Base-by-base conservation (phyloP, 441 rosid species). In the California macrophylla region DNA sequence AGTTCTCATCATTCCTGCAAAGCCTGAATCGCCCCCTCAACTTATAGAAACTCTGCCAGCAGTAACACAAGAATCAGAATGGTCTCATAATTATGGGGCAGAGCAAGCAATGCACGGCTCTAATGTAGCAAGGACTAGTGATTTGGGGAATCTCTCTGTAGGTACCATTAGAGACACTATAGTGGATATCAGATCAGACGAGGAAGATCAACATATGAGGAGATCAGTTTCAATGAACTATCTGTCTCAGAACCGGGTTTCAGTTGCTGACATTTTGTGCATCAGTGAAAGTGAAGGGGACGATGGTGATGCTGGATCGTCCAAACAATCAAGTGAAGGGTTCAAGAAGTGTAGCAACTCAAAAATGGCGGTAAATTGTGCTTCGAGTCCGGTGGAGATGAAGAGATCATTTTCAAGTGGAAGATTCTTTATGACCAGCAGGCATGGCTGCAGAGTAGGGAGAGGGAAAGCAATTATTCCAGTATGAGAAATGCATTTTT, bases 351-450 rank as follows among this genome's bases (percentile, higher is more conserved):
- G 38, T 60, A 58, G 72, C 67, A 70, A 67, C 24, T 67, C 34
- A 36, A 78, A 66, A 40, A 69, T 75, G 50, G 69, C 68, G 4
- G 20, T 74, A 66, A 71, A 77, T 36, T 70, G 71, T 28, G 67
- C 60, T 21, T 77, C 58, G n/a, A 72, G 67, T 36, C 79, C 79
- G 2, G 75, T 40, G 65, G 58, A 66, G 0, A 76, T 81, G 79
- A 90, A 84, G 79, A 85, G 92, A 75, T 86, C 96, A 2, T 80
- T 83, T 72, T 88, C 96, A 5, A 82, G 90, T 72, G 90, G 86
- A 45, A 81, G 83, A 76, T 79, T 87, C 62, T 75, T 78, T 50
- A 83, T 80, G 36, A 6, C 8, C 3, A 69, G 73, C 30, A 42
- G 81, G 62, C 86, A 80, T 66, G 88, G 84, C 45, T 54, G 61